These are phyloP conservation scores for Anisodus tanguticus DNA, from an alignment of 257 asterid species.

Conservation along the genomic window DNA sequence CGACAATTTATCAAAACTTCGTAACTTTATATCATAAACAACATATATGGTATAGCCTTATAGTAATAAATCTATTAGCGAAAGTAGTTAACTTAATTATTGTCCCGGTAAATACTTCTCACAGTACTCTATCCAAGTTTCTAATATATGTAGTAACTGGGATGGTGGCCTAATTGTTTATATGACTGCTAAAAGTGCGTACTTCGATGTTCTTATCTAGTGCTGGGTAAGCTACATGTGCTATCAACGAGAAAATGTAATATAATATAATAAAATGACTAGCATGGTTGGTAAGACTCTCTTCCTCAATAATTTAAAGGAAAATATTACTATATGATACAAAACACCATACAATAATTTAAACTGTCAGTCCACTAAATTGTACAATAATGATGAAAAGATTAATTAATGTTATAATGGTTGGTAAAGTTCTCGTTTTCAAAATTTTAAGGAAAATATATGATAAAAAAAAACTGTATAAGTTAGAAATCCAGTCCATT, in stretches of 20 bases:
- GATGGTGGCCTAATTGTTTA: not conserved
- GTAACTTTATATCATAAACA: no score
- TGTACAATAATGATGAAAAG: not conserved
- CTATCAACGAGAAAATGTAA: not conserved
- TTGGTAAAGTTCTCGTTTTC: not conserved
- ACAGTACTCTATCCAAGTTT: no score
- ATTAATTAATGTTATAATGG: not conserved
- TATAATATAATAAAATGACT: not conserved
- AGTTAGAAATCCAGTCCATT: not conserved
- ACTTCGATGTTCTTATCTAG: not conserved
- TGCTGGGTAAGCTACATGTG: not conserved
- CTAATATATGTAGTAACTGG: not conserved
- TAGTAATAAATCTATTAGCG: no score
- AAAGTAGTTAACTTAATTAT: no score
- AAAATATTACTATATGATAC: not conserved
- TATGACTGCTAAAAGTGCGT: not conserved
- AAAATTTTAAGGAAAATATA: not conserved
- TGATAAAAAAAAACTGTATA: not conserved
- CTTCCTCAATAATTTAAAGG: not conserved
- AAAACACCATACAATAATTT: not conserved
- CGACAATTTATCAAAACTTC: no score
- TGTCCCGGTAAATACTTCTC: no score
- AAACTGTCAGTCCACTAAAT: not conserved
- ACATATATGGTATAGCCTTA: no score
- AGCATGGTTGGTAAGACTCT: not conserved